Evolutionary conservation across 441 rosid species (phyloP).

Genomic region (Cnidoscolus chayamansa): DNA sequence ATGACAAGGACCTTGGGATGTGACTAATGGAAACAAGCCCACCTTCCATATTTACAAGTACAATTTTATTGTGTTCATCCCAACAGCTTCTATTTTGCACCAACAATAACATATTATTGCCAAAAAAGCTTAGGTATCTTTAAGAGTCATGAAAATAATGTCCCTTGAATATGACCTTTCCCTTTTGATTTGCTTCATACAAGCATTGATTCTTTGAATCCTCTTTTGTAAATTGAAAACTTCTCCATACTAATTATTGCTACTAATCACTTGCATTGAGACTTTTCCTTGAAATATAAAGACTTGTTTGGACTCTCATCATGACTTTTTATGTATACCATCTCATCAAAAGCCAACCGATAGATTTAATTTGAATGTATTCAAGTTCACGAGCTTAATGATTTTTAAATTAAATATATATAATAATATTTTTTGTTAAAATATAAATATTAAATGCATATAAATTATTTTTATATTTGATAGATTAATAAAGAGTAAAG

Average conservation of each 20-base stretch:
- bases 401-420: too few species aligned
- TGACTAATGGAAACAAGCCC: not conserved
- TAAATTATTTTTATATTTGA: too few species aligned
- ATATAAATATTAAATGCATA: too few species aligned
- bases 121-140: not conserved
- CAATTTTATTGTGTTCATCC: not conserved
- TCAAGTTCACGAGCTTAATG: too few species aligned
- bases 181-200: not conserved
- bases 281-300: not conserved
- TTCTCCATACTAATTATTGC: constrained; percentile 3
- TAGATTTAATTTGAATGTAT: too few species aligned
- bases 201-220: constrained; percentile 5
- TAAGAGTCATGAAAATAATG: not conserved
- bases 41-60: not conserved
- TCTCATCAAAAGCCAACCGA: too few species aligned
- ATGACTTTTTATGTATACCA: not conserved
- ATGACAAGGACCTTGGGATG: not conserved
- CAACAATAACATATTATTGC: not conserved
- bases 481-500: not conserved
- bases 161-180: not conserved
- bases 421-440: too few species aligned
- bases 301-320: not conserved
- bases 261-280: not conserved
- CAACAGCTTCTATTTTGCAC: not conserved
- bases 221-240: not conserved